Evolutionary conservation across 768 basidiomycete species (phyloP), one percentile per base, ranked within the genome.

Genomic region (Mycena vitilis): DNA sequence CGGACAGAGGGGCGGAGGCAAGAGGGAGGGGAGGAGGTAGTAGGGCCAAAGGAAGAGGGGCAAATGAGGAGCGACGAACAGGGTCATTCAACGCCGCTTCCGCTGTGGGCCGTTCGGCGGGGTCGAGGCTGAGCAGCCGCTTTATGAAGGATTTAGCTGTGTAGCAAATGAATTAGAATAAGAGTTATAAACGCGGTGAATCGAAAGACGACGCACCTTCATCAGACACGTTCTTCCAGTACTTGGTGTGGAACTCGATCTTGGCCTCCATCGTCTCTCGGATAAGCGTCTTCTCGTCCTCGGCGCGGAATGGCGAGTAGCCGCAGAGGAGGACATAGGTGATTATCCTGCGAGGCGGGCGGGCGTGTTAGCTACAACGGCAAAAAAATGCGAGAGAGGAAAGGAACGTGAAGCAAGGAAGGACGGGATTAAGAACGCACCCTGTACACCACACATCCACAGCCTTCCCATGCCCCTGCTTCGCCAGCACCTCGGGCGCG

Each of bases 401-500:
- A 47, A 59, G 9, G 37, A n/a, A n/a, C n/a, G 9, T 30, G 30
- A 30, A 30, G 30, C 3, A 30, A 30, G 30, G 30, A 30, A 30
- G 53, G 48, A 13, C 4, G 38, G 47, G 44, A 16, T n/a, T n/a
- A n/a, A 36, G 38, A 20, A 79, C 88, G 45, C 71, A 95, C 95
- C 97, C 98, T 6, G 90, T 91, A 36, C 92, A 90, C 98, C 98
- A 99, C 20, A 98, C 80, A 78, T 99, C 98, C 8, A 98, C 96
- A 4, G 94, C 89, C 76, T 95, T 95, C 52, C 95, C 91, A 75
- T 99, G 96, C 0, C 94, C 95, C n/a, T 84, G 78, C 72, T 92
- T 89, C 67, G 86, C 87, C 34, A 96, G 81, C 7, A 96, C 93
- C 75, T 96, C 95, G 0, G 97, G 97, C 2, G 98, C 96, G 52